These are phyloP conservation scores for Cryptosporidium bovis DNA, from an alignment of 169 alveolate genomes.

Conservation along the genomic window DNA sequence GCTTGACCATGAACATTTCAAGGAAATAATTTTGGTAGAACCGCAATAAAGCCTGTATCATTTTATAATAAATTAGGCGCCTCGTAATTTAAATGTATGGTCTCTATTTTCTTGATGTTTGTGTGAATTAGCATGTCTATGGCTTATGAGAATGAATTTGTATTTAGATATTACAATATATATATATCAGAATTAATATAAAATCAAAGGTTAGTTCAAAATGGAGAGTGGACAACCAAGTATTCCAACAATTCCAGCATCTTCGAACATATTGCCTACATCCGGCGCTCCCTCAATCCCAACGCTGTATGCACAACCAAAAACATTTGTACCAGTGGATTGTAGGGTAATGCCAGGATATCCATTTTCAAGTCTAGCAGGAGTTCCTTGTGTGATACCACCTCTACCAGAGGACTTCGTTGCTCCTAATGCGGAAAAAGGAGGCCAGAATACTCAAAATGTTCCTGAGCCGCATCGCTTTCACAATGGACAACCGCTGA, in stretches of 20 bases:
- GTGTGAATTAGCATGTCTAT: slow-evolving; percentile 47
- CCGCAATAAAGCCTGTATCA: no score
- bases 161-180: not conserved
- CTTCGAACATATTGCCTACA: slow-evolving; percentile 51
- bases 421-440: slow-evolving; percentile 18
- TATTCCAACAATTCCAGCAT: slow-evolving; percentile 70
- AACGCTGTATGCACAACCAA: slow-evolving; percentile 72
- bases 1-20: no score
- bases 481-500: slow-evolving; percentile 73
- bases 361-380: slow-evolving; percentile 74
- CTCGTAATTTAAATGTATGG: not conserved
- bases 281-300: slow-evolving; percentile 74
- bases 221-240: slow-evolving; percentile 75
- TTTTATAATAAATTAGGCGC: not conserved
- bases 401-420: slow-evolving; percentile 58
- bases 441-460: slow-evolving; percentile 48
- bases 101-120: slow-evolving; percentile 25
- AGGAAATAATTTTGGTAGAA: no score
- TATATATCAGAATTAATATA: not conserved
- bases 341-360: slow-evolving; percentile 76
- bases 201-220: not conserved
- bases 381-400: slow-evolving; percentile 75
- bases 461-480: slow-evolving; percentile 73
- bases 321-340: slow-evolving; percentile 72
- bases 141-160: not conserved